Base-by-base conservation (phyloP, 2,329 filamentous ascomycete species). In the Incumbomyces lentus region DNA sequence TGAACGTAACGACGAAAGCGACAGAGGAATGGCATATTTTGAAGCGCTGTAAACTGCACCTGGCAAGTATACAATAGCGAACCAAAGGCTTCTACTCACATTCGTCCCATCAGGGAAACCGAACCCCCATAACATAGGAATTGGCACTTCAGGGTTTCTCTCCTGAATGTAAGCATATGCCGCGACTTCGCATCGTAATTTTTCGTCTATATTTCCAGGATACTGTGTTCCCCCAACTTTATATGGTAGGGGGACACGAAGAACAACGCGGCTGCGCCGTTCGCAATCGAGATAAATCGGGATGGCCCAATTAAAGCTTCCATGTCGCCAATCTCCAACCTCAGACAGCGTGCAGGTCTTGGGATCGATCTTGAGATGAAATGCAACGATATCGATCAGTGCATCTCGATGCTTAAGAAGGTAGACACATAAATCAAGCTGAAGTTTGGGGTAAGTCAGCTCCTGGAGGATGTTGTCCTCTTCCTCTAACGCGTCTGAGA, bases 281-380 rank as follows among this genome's bases (percentile, higher is more conserved):
- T 16, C 19, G n/a, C 31, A n/a, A 16, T 43, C 36, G 35, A 60
- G 45, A 29, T 45, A 14, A 10, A 60, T 48, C 29, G 50, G 56
- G 19, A 61, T 53, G 46, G 56, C 61, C n/a, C 60, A 46, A 49
- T 60, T 59, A 49, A 60, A 59, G 47, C 53, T 58, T 2, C 59
- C 58, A 36, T 57, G 42, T 16, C 55, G 34, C 59, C 58, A 60
- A 7, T 56, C 46, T n/a, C 54, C 47, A 4, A 45, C 40, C n/a
- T 54, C 54, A 18, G 33, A 55, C n/a, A 58, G 22, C 10, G 40
- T 49, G 43, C 56, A 58, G n/a, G 37, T 13, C 12, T 47, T 29
- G 11, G 47, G 43, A 34, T 7, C 18, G 11, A 55, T 14, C 2
- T 45, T 45, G 7, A 55, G 42, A 35, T 55, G 51, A 31, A 36